Evolutionary conservation across 1,284 basidiomycete genomes (phyloP).

Genomic region (Malassezia pachydermatis): DNA sequence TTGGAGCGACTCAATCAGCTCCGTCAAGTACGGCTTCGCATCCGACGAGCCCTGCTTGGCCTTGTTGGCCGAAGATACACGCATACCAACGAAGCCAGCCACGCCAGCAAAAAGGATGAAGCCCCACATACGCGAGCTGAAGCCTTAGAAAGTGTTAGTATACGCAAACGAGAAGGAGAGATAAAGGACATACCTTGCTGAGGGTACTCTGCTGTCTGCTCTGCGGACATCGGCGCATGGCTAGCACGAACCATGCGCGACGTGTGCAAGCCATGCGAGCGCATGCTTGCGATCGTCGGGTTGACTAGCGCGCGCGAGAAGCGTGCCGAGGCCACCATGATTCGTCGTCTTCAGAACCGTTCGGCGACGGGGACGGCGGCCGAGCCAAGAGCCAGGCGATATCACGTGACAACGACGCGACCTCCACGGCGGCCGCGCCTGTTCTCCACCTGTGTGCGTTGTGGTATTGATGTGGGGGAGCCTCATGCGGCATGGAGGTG

Average conservation of each 20-base stretch:
- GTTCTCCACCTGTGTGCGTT: neutral
- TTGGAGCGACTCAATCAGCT: constrained; percentile 3
- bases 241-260: constrained; percentile 7
- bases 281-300: neutral
- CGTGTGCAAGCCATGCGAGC: constrained; percentile 5
- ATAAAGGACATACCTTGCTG: constrained; percentile 18
- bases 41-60: neutral
- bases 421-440: neutral
- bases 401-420: constrained; percentile 1
- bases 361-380: neutral
- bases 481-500: too few relatives aligned
- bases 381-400: neutral
- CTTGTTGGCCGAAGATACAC: neutral
- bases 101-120: neutral
- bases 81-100: neutral
- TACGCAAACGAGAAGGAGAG: neutral
- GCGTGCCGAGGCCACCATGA: constrained; percentile 1
- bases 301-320: neutral
- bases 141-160: constrained; percentile 12
- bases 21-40: constrained; percentile 3
- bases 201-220: constrained; percentile 16
- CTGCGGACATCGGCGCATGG: constrained; percentile 11
- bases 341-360: too few relatives aligned
- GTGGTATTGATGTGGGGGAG: too few relatives aligned
- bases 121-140: constrained; percentile 14